Evolutionary conservation across 2,329 filamentous ascomycete species (phyloP), one percentile per base, ranked within the genome.

Genomic region (Apiospora pterosperma): DNA sequence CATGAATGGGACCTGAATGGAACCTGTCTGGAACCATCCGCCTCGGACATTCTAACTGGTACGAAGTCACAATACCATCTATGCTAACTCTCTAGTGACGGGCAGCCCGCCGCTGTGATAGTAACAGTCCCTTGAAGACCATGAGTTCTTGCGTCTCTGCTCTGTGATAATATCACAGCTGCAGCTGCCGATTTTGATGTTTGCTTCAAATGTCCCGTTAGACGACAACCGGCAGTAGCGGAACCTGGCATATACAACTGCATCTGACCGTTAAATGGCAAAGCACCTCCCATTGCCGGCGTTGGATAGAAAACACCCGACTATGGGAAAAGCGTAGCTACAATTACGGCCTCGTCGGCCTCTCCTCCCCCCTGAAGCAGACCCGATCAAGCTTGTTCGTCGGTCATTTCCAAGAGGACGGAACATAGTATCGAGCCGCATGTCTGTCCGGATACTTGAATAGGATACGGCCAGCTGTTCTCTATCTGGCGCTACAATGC

Each of bases 401-500:
- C 28, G 5, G n/a, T 28, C 19, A n/a, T n/a, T 4, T 19, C 25
- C 25, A 31, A 25, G 2, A 55, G 28, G 5, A n/a, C 31, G 6
- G 28, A n/a, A 4, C 16, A 19, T 10, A 11, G 12, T 34, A 2
- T 19, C 25, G 5, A 11, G 8, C 48, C 19, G 10, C 28, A 10
- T 10, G 10, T 7, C 19, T 34, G 28, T 12, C n/a, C 19, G 5
- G 38, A n/a, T 34, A n/a, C 4, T 10, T 5, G 14, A 4, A 31
- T 19, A 31, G 19, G 44, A 52, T n/a, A 31, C 11, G 11, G 7
- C 14, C 25, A 31, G 7, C n/a, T 34, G 25, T n/a, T 8, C n/a
- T n/a, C 48, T 34, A 5, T 6, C 28, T n/a, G 28, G 34, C 41
- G 39, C 44, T 6, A 69, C 60, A 60, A 63, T 63, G 62, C 41